Conservation (phyloP, 179 eudicot species). For the Vitellaria paradoxa region DNA sequence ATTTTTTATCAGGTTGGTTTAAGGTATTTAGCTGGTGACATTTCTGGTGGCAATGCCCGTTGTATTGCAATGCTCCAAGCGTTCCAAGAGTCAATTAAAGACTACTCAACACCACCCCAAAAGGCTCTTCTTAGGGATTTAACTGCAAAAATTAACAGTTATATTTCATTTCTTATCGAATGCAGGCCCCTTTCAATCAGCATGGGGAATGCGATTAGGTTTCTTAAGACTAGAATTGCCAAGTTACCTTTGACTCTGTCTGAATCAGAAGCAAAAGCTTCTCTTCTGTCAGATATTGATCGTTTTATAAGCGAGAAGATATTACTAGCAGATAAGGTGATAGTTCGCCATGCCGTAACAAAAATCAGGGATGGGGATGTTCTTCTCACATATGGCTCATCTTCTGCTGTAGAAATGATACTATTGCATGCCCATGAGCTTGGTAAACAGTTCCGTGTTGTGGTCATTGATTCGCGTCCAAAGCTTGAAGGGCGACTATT, state of each 20-base stretch:
- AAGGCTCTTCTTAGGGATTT: constrained; percentile 82
- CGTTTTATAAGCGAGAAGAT: constrained; percentile 79
- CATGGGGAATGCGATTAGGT: constrained; percentile 99
- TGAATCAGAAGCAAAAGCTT: constrained; percentile 87
- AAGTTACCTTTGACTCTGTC: constrained; percentile 65
- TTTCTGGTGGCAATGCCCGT: constrained; percentile 94
- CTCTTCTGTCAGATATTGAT: constrained; percentile 72
- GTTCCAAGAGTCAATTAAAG: constrained; percentile 85
- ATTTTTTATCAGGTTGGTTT: constrained; percentile 69
- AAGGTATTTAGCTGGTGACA: constrained; percentile 80
- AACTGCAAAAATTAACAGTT: constrained; percentile 77
- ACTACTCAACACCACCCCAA: constrained; percentile 81
- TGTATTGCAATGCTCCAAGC: constrained; percentile 99
- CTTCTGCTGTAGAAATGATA: constrained; percentile 92
- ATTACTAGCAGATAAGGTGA: constrained; percentile 86
- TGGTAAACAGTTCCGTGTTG: constrained; percentile 81
- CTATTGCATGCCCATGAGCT: constrained; percentile 84
- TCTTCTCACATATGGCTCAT: constrained; percentile 88
- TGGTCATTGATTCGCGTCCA: constrained; percentile 87
- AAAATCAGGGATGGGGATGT: constrained; percentile 99
- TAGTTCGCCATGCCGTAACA: constrained; percentile 89
- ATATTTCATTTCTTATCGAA: constrained; percentile 87
- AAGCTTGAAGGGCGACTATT: constrained; percentile 85
- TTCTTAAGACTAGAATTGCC: constrained; percentile 71
- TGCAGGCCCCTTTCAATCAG: constrained; percentile 98